Evolutionary conservation across 495 filamentous ascomycete genomes (phyloP), one percentile per base, ranked within the genome.

Genomic region (Sabuloglossum arenarium): DNA sequence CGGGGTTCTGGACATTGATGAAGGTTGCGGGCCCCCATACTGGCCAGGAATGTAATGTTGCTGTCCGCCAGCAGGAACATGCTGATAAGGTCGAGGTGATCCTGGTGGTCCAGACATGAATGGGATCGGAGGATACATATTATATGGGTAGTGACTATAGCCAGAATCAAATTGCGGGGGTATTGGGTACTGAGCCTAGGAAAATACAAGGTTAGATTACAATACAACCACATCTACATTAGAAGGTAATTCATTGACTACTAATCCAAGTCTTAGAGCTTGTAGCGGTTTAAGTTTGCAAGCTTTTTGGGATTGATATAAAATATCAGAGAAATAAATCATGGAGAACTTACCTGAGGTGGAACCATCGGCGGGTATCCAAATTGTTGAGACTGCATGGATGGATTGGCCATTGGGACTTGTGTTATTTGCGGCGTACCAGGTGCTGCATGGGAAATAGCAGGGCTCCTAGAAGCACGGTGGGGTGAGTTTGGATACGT

Each of bases 1-100:
- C 3, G 85, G 78, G 51, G 79, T 84, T 62, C 89, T 83, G 8
- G 88, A 90, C 79, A 94, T 85, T 10, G 81, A 71, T 23, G 79
- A 75, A 16, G 79, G 69, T 65, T 78, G 74, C 47, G 72, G 65
- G 58, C 12, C 24, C 14, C 70, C 71, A 60, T 81, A 80, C 27
- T 71, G 69, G 60, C 69, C 61, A 47, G 72, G 68, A 55, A 63
- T 61, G 62, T 74, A 82, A 58, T 63, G 74, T 62, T 54, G 68
- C 57, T 68, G 77, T 42, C 58, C 72, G 66, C 63, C 71, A 59
- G 70, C 75, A 24, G 66, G 67, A 62, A 79, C 79, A 66, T 71
- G 77, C 50, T 69, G 69, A 57, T 74, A 73, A 54, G 72, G 57
- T 43, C 57, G 73, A 43, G 75, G 72, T 54, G 75, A 76, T 3